A percentile compares a stretch with the other conserved stretches of the same genome.
These are phyloP conservation scores for Cicer pinnatifidum DNA, from an alignment of 306 rosid genomes.

Conservation along the genomic window DNA sequence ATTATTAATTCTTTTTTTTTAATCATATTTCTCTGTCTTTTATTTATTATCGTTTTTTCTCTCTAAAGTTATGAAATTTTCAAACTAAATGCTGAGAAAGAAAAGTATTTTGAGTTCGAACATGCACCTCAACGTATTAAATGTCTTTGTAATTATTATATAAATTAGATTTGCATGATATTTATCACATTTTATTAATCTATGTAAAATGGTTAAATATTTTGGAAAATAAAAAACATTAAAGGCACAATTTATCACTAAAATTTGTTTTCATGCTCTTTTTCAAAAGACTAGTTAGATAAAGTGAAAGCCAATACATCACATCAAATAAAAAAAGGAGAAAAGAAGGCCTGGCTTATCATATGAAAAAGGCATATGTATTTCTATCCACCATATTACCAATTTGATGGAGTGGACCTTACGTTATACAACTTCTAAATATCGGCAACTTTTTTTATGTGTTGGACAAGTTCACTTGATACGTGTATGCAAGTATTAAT, in stretches of 20 bases:
- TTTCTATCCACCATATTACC: not conserved
- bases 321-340: not conserved
- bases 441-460: not conserved
- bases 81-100: no score
- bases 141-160: no score
- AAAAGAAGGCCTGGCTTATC: not conserved
- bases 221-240: no score
- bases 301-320: not conserved
- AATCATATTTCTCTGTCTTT: no score
- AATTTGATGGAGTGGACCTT: slow-evolving; percentile 25
- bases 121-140: no score
- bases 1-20: no score
- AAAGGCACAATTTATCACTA: not conserved
- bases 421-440: not conserved
- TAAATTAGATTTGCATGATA: no score
- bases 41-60: no score
- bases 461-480: slow-evolving; percentile 17
- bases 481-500: not conserved
- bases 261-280: not conserved
- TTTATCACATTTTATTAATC: no score
- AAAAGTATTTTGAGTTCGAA: no score
- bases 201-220: no score
- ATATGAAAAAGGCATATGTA: not conserved
- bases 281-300: not conserved
- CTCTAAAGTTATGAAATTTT: no score